Evolutionary conservation across 1,139 yeast species (phyloP).

Genomic region (Geotrichum carabidarum): DNA sequence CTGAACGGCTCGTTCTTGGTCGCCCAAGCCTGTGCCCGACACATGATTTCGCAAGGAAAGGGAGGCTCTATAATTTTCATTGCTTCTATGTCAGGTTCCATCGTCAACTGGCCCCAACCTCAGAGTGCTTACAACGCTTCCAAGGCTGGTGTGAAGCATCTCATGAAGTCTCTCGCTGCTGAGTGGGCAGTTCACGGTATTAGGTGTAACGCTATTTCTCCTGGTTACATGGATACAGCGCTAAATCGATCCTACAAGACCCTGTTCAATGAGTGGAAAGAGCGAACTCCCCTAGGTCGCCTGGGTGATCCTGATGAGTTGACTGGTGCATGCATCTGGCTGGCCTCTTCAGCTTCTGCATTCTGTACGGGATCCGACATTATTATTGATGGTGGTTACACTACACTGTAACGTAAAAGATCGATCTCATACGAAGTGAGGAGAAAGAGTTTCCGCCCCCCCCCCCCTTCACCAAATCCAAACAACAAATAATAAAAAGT

Average conservation of each 20-base stretch:
- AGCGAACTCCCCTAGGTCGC: conserved; percentile 62
- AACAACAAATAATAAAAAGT: too few species aligned
- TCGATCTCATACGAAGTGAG: too few species aligned
- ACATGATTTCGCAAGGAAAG: conserved; percentile 52
- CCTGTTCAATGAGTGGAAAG: conserved; percentile 50
- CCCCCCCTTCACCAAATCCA: too few species aligned
- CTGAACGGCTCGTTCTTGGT: conserved; percentile 74
- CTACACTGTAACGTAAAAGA: conserved; percentile 33
- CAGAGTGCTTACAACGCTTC: conserved; percentile 58
- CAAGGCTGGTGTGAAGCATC: conserved; percentile 57
- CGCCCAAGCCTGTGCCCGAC: conserved; percentile 63
- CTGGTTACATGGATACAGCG: conserved; percentile 57
- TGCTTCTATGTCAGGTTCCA: conserved; percentile 61
- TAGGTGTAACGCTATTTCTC: conserved; percentile 52
- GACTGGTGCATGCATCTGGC: conserved; percentile 63
- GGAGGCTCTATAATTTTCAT: conserved; percentile 56
- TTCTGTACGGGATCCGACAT: conserved; percentile 64
- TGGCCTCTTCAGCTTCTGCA: conserved; percentile 58
- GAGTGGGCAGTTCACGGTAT: conserved; percentile 55
- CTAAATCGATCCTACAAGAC: conserved; percentile 49
- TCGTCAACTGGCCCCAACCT: conserved; percentile 62
- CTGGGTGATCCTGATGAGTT: conserved; percentile 63
- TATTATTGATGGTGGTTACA: conserved; percentile 66
- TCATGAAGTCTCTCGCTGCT: conserved; percentile 51
- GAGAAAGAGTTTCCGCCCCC: too few species aligned